A percentile compares a stretch with the other conserved stretches of the same genome.
Evolutionary conservation across 2,329 filamentous ascomycete species (phyloP).

Genomic region (Phialophora verrucosa): DNA sequence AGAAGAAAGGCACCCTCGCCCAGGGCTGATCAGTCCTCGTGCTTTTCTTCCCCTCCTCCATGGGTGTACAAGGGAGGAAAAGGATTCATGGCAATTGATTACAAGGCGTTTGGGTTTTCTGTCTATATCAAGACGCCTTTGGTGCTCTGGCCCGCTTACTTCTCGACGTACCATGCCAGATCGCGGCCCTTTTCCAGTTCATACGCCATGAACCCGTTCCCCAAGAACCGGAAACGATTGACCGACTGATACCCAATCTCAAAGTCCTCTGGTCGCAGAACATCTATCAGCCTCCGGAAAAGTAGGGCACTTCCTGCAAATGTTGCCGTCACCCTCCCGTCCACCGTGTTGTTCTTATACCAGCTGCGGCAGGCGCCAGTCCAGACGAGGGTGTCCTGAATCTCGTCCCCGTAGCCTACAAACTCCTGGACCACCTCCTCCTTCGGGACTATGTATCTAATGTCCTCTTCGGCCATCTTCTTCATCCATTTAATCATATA

Average conservation of each 20-base stretch:
- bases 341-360: conserved; percentile 31
- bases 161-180: conserved; percentile 40
- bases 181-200: conserved; percentile 47
- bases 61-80: too few species aligned
- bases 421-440: conserved; percentile 43
- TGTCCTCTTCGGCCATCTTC: conserved; percentile 45
- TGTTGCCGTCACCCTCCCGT: conserved; percentile 31
- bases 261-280: conserved; percentile 42
- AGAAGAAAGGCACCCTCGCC: too few species aligned
- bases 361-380: conserved; percentile 32
- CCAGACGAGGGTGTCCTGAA: conserved; percentile 43
- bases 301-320: too few species aligned
- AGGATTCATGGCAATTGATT: too few species aligned
- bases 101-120: too few species aligned
- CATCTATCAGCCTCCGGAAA: conserved; percentile 39
- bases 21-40: too few species aligned
- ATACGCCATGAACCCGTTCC: conserved; percentile 49
- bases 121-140: too few species aligned
- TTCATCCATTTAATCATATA: conserved; percentile 43
- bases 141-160: conserved; percentile 38
- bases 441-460: conserved; percentile 42
- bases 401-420: conserved; percentile 43
- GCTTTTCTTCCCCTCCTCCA: too few species aligned
- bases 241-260: conserved; percentile 16
- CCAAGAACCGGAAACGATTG: conserved; percentile 45